Conservation (phyloP, 2,329 filamentous ascomycete genomes). For the Meredithiella fracta region DNA sequence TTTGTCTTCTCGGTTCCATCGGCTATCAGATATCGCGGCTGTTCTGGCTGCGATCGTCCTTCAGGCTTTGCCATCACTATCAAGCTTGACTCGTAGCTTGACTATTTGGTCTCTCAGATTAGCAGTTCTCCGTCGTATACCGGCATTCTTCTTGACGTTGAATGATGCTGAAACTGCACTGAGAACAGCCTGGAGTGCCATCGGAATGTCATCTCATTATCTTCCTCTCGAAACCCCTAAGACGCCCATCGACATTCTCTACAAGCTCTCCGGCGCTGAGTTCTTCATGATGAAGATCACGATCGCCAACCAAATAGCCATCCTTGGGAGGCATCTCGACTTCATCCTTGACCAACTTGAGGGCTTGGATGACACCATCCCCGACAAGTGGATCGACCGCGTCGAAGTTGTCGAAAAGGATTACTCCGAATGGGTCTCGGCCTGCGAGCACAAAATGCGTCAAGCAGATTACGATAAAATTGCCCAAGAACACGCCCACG, state of each 20-base stretch:
- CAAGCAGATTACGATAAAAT: conserved; percentile 35
- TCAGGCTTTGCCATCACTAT: conserved; percentile 70
- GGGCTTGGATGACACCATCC: conserved; percentile 66
- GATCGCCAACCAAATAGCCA: conserved; percentile 52
- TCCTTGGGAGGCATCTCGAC: conserved; percentile 59
- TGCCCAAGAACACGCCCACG: conserved; percentile 10
- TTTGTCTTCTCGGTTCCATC: background rate
- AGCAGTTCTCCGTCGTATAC: conserved; percentile 55
- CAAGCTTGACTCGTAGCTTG: conserved; percentile 55
- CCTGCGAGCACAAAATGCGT: conserved; percentile 57
- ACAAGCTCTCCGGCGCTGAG: conserved; percentile 27
- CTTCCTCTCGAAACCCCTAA: conserved; percentile 2
- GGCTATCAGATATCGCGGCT: conserved; percentile 35
- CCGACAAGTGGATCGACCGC: conserved; percentile 71
- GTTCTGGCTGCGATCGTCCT: conserved; percentile 81
- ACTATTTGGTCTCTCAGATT: conserved; percentile 65
- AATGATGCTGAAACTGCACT: conserved; percentile 50
- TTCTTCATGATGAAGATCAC: conserved; percentile 43
- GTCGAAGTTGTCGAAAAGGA: conserved; percentile 65
- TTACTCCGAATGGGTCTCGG: conserved; percentile 66
- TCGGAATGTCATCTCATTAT: conserved; percentile 24
- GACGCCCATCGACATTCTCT: background rate
- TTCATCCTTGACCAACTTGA: conserved; percentile 76
- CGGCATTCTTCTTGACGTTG: conserved; percentile 49
- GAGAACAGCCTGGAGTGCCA: conserved; percentile 47